Percentiles rank a stretch among this genome's conserved stretches.
phyloP scores from a whole-genome alignment of 306 rosid species.

The Hippophae rhamnoides region DNA sequence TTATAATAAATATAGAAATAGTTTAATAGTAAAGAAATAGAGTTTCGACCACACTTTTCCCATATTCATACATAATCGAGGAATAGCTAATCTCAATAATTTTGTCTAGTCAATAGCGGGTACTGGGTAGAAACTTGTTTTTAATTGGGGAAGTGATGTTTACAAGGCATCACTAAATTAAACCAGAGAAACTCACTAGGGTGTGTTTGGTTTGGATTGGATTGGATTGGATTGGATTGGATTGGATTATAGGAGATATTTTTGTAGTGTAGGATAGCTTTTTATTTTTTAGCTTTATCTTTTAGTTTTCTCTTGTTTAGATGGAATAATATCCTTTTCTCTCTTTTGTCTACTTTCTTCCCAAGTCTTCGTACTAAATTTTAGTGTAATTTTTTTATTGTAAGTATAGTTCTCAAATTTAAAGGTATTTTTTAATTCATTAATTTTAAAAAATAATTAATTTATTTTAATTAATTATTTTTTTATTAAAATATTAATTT shows the following conservation, averaged over 20 bases:
- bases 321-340: conserved; percentile 15
- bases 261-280: not conserved
- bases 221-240: too few species aligned
- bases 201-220: too few species aligned
- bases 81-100: conserved; percentile 3
- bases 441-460: too few species aligned
- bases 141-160: not conserved
- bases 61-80: not conserved
- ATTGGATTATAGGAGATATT: not conserved
- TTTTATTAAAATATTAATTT: too few species aligned
- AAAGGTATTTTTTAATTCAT: too few species aligned
- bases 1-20: too few species aligned
- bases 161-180: conserved; percentile 3
- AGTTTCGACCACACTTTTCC: too few species aligned
- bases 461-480: too few species aligned
- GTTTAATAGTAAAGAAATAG: too few species aligned
- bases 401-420: too few species aligned
- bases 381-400: too few species aligned
- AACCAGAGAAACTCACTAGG: not conserved
- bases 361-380: too few species aligned
- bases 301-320: conserved; percentile 4
- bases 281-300: not conserved
- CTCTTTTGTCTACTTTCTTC: conserved; percentile 15
- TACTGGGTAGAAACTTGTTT: not conserved
- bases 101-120: not conserved